Base-by-base conservation (phyloP, 306 rosid species). In the Cucumis cinereus region DNA sequence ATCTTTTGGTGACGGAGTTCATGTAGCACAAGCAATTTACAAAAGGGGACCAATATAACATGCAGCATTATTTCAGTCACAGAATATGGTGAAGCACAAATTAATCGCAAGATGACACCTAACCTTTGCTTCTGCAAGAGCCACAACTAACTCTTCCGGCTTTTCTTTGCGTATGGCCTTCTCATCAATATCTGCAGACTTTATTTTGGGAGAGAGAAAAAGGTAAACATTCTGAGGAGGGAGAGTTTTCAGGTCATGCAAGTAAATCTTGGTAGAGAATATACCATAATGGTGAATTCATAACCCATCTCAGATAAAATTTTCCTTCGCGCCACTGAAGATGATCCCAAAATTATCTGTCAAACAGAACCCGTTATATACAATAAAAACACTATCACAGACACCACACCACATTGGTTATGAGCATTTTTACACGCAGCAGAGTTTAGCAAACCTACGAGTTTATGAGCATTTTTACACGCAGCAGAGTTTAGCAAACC, bases 101-200 rank as follows among this genome's bases (percentile, higher is more conserved):
- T 40, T 35, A 20, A 73, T 10, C 8, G n/a, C 12, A 22, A 67
- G 24, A 35, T 24, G 57, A 50, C 67, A 80, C 50, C 79, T 35
- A 40, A 90, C 99, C 99, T 95, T 95, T 36, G 97, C 98, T 81
- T 92, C 90, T 2, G 97, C 98, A 50, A 95, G 88, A 79, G 96
- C 93, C 91, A 92, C 79, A 73, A 95, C 99, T 79, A 95, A 79
- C 38, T 92, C 97, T 77, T 92, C 93, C 3, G 98, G 98, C 52
- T 83, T 86, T 64, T 88, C 97, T 82, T 80, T 92, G 58, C 99
- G 87, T 79, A 92, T 95, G 78, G 84, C 78, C 81, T 95, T 95
- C 77, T 95, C 97, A 45, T 95, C 99, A 79, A 92, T 95, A 81
- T 95, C 99, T 35, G 99, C 99, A 62, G 93, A 83, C 99, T 92